Evolutionary conservation across 805 yeast species (phyloP), one percentile per base, ranked within the genome.

Genomic region (Scheffersomyces lignosus): DNA sequence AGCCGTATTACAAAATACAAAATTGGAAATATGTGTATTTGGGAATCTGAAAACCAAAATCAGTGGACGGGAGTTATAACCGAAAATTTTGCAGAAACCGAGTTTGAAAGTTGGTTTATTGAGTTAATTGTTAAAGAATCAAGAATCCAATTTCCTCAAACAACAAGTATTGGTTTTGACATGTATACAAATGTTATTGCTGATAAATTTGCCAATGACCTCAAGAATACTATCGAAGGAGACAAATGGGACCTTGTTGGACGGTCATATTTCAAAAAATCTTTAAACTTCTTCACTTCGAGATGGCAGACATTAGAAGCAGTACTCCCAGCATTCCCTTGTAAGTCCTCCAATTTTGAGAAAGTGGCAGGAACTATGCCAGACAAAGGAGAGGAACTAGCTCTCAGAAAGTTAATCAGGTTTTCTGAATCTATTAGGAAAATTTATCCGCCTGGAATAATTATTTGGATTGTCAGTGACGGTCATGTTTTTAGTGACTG

Each of bases 401-500:
- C 71, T 3, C 38, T 67, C 25, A 38, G 31, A 10, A 51, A 62
- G 27, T 52, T 67, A 34, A 56, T 64, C 25, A 43, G 51, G 4
- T 67, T 66, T 48, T 57, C 66, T 2, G 36, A 39, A 25, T 42
- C 38, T 3, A 57, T 67, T 5, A 49, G 54, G 33, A 37, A 45
- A 20, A 39, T 77, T 15, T 78, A 79, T 54, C 64, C 74, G 1
- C 82, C 82, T 1, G 83, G 83, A 1, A 58, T 77, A 58, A 68
- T 71, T 37, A 52, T 77, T 22, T 73, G 70, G 66, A 76, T 79
- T 46, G 81, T 79, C 20, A 74, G 80, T 51, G 84, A 79, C 47
- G 83, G 84, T 0, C 84, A 79, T 49, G 84, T 79, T 12, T 79
- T 79, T 52, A 74, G 81, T 38, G 83, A 79, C 51, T 78, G 83